Evolutionary conservation across 73 alveolate species (phyloP).

Genomic region (Blepharisma japonicum): DNA sequence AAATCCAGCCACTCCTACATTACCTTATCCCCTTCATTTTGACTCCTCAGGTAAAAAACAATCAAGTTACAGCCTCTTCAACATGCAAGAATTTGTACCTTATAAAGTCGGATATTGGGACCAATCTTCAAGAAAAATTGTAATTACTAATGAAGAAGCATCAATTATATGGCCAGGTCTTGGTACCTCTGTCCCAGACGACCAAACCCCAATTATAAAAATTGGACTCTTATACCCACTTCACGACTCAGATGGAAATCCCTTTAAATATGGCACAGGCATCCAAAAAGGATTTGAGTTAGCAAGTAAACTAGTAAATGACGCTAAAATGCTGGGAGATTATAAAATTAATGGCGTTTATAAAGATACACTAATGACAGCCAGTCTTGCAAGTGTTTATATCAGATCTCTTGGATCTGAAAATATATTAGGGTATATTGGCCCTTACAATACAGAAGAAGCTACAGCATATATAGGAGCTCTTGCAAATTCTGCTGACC

Average conservation of each 20-base stretch:
- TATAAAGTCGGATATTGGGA: conserved; percentile 21
- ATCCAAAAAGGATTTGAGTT: conserved; percentile 6
- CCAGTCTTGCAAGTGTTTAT: not conserved
- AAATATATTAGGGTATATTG: conserved; percentile 5
- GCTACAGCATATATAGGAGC: conserved; percentile 7
- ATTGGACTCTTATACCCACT: conserved; percentile 17
- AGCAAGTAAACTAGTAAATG: conserved; percentile 4
- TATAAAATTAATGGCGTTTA: not conserved
- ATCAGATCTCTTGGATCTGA: not conserved
- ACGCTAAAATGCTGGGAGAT: not conserved
- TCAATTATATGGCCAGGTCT: conserved; percentile 27
- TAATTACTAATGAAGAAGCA: not conserved
- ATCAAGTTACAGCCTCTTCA: not conserved
- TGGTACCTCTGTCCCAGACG: not conserved
- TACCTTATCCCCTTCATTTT: not conserved
- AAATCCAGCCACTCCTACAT: not conserved
- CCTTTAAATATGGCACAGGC: not conserved
- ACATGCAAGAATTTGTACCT: conserved; percentile 1
- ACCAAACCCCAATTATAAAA: not conserved
- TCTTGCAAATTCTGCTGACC: not conserved
- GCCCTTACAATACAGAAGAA: conserved; percentile 3
- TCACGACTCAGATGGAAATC: not conserved
- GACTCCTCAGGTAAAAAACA: not conserved
- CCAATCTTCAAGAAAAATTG: not conserved
- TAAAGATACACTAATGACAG: not conserved